These are phyloP conservation scores for Plenodomus biglobosus DNA, from an alignment of 2,329 filamentous ascomycete genomes.

Conservation along the genomic window DNA sequence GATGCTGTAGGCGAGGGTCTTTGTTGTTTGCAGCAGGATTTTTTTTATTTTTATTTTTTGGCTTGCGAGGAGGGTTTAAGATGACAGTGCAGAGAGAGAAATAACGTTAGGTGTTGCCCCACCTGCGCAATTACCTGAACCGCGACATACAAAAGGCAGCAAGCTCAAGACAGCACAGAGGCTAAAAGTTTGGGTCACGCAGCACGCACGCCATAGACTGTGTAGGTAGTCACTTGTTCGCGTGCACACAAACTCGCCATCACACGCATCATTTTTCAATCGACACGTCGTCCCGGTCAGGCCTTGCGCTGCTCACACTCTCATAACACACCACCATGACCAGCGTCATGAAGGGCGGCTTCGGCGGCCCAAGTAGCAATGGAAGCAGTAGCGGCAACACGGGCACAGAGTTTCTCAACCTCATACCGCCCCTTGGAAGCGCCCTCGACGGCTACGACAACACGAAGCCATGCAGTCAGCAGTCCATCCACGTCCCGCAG, in stretches of 20 bases:
- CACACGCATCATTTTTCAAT: neutral
- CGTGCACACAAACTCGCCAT: neutral
- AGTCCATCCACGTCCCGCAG: conserved; percentile 44
- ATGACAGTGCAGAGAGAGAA: too few relatives aligned
- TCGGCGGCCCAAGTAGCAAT: conserved; percentile 19
- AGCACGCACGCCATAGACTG: neutral
- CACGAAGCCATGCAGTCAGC: conserved; percentile 35
- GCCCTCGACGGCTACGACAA: conserved; percentile 43
- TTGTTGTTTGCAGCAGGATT: neutral
- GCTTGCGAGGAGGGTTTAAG: neutral
- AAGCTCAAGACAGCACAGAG: neutral
- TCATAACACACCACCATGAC: conserved; percentile 11
- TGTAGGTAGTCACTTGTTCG: neutral
- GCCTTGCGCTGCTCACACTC: neutral
- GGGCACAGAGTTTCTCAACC: conserved; percentile 46
- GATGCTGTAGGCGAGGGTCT: neutral
- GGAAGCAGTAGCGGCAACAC: conserved; percentile 15
- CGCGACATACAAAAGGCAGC: neutral
- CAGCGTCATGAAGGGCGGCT: conserved; percentile 24
- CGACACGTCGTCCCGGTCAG: neutral
- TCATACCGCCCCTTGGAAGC: conserved; percentile 40
- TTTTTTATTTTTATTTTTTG: too few relatives aligned
- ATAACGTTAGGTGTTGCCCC: neutral
- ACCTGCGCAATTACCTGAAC: neutral
- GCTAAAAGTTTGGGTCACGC: neutral